A percentile compares a stretch with the other conserved stretches of the same genome.
phyloP scores from a whole-genome alignment of 306 rosid species.

The Trichosanthes truncata region DNA sequence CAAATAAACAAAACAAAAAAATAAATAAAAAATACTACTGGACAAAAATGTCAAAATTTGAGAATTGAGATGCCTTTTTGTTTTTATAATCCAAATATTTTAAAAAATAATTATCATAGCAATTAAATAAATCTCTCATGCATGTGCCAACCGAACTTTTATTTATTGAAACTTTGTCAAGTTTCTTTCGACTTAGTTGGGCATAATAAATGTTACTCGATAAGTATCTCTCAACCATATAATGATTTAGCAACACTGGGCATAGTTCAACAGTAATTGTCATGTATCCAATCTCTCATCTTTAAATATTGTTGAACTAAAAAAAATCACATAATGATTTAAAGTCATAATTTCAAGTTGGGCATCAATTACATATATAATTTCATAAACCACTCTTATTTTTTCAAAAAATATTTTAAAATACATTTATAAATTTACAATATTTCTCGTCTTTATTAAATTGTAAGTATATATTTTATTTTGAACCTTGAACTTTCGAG shows the following conservation, averaged over 20 bases:
- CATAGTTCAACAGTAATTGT: too few species aligned
- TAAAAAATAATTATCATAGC: not conserved
- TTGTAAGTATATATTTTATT: too few species aligned
- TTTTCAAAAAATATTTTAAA: too few species aligned
- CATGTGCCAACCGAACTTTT: not conserved
- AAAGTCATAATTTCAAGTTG: not conserved
- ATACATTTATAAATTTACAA: too few species aligned
- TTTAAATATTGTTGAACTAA: too few species aligned
- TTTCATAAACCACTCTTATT: not conserved
- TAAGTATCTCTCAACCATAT: not conserved
- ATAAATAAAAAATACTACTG: too few species aligned
- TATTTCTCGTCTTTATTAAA: too few species aligned
- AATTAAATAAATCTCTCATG: not conserved
- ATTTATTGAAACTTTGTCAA: not conserved
- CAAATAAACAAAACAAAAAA: too few species aligned
- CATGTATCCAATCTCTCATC: too few species aligned
- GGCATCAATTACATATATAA: not conserved
- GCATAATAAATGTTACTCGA: not conserved
- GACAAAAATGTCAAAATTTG: not conserved
- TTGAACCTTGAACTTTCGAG: too few species aligned
- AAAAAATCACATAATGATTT: not conserved
- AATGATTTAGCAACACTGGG: too few species aligned
- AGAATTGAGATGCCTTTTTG: not conserved
- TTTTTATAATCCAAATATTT: not conserved
- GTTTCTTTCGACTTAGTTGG: not conserved